These are phyloP conservation scores for Irpex lacteus DNA, from an alignment of 1,284 basidiomycete genomes.

Conservation along the genomic window DNA sequence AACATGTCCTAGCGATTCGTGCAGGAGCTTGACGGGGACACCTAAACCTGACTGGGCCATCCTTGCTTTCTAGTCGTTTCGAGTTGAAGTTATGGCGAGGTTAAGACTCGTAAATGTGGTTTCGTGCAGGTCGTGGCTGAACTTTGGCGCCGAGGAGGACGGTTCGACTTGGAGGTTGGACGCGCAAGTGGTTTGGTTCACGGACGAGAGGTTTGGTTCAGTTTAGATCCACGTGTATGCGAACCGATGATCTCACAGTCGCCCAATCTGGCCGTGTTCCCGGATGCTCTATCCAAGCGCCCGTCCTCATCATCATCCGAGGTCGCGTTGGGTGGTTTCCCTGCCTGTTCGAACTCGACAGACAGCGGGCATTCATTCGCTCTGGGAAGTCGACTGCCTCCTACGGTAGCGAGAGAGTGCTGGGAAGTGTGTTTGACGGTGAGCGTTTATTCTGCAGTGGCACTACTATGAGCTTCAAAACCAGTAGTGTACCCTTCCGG, in stretches of 20 bases:
- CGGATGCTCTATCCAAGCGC: background rate
- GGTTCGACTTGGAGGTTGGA: background rate
- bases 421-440: background rate
- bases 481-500: background rate
- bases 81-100: background rate
- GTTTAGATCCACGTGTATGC: background rate
- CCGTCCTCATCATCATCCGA: background rate
- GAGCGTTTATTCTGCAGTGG: background rate
- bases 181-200: background rate
- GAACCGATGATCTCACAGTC: background rate
- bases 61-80: conserved; percentile 10
- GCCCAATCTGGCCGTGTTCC: background rate
- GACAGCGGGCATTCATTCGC: background rate
- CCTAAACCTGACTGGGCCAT: conserved; percentile 61
- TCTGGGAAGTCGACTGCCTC: background rate
- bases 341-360: background rate
- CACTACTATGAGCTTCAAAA: background rate
- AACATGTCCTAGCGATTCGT: conserved; percentile 93
- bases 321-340: too few relatives aligned
- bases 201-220: background rate
- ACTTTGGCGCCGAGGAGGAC: background rate
- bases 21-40: conserved; percentile 89
- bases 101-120: background rate
- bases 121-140: background rate
- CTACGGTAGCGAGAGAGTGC: background rate